Base-by-base conservation (phyloP, 768 basidiomycete genomes). In the Tremella mesenterica region DNA sequence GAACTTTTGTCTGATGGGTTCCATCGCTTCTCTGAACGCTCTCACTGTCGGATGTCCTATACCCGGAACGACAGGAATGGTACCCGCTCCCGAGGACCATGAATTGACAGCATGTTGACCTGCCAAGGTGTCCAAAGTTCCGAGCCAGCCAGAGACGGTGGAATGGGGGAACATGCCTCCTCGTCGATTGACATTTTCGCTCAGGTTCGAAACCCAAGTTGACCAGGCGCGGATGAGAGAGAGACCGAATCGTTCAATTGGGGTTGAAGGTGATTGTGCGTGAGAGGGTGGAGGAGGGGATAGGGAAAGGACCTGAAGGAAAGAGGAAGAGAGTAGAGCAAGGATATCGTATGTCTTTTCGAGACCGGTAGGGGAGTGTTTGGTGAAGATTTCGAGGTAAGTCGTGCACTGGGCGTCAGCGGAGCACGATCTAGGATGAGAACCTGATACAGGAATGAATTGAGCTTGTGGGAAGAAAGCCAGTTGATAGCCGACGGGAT, bases 111-210 rank as follows among this genome's bases (percentile, higher is more conserved):
- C n/a, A n/a, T n/a, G n/a, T n/a, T n/a, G n/a, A n/a, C n/a, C n/a
- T n/a, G n/a, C n/a, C n/a, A n/a, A n/a, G n/a, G n/a, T n/a, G n/a
- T n/a, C n/a, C n/a, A n/a, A n/a, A n/a, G n/a, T n/a, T n/a, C n/a
- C n/a, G n/a, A 16, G 52, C 47, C 50, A 29, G 18, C 49, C 21
- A 39, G 16, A 26, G 34, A 20, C 14, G 49, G 50, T 13, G 20
- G 9, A 56, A 54, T 31, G 57, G 53, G 6, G 65, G 63, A 49
- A 70, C 65, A 70, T 70, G 3, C 63, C 68, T 5, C 65, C 65
- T n/a, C 52, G 49, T 30, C 59, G 53, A 52, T 70, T 70, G 31
- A 67, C 63, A 27, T 67, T 63, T 12, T 50, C 29, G 0, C 59
- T 54, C 2, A 70, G 46, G 2, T 36, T 31, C 0, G 46, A 21